phyloP scores from a whole-genome alignment of 2,329 filamentous ascomycete genomes.

The Phaeophleospora eucalypticola region DNA sequence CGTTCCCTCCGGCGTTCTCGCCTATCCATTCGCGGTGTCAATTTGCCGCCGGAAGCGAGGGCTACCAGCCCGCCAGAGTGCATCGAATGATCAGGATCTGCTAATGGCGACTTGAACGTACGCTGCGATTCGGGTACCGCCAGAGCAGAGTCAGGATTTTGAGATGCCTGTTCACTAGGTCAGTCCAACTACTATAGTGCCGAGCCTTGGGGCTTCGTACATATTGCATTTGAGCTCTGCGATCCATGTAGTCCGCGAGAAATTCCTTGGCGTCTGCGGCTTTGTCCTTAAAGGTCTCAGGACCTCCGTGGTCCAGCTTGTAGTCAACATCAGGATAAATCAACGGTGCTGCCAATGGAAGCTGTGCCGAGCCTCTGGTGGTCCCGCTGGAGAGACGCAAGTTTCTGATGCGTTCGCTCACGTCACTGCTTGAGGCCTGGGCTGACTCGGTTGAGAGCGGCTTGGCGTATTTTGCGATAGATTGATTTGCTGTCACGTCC shows the following conservation, averaged over 20 bases:
- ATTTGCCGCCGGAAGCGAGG: conserved; percentile 45
- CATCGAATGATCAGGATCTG: conserved; percentile 50
- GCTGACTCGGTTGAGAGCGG: conserved; percentile 3
- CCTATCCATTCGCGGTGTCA: conserved; percentile 29
- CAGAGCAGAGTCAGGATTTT: conserved; percentile 42
- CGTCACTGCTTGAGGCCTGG: conserved; percentile 1
- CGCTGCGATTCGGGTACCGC: conserved; percentile 31
- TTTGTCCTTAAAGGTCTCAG: conserved; percentile 28
- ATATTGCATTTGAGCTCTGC: conserved; percentile 46
- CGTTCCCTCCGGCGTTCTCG: conserved; percentile 9
- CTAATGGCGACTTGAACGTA: conserved; percentile 46
- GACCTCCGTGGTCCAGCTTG: conserved; percentile 17
- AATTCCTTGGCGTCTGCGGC: conserved; percentile 34
- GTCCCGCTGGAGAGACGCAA: conserved; percentile 38
- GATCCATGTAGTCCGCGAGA: conserved; percentile 49
- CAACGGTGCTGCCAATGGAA: conserved; percentile 47
- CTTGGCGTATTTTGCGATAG: conserved; percentile 26
- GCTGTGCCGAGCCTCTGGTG: conserved; percentile 40
- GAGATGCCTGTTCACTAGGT: conserved; percentile 27
- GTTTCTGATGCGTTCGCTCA: conserved; percentile 31
- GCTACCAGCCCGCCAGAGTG: conserved; percentile 47
- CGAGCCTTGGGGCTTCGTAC: conserved; percentile 26
- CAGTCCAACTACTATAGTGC: conserved; percentile 31
- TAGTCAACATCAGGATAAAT: conserved; percentile 46
- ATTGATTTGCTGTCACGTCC: conserved; percentile 36